Conservation (phyloP, 176 grass and related monocot species). For the Metroxylon sagu region DNA sequence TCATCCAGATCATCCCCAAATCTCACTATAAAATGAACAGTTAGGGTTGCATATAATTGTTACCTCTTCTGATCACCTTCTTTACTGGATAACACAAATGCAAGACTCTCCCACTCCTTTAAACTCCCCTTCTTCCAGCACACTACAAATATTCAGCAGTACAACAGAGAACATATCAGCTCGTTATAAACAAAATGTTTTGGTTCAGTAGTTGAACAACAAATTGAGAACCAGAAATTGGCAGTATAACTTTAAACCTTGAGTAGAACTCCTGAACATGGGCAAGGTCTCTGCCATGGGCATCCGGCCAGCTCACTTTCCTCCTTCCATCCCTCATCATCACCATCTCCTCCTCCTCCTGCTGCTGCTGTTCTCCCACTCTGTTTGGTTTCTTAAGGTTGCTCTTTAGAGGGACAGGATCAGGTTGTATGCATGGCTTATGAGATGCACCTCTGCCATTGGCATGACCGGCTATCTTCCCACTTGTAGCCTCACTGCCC, state of each 20-base stretch:
- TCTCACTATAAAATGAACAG: no score
- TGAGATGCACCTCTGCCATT: neutral
- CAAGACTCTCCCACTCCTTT: slow-evolving; percentile 20
- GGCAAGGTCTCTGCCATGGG: slow-evolving; percentile 34
- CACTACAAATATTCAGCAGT: slow-evolving; percentile 6
- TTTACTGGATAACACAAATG: slow-evolving; percentile 34
- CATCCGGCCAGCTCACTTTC: slow-evolving; percentile 38
- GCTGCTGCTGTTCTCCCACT: slow-evolving; percentile 1
- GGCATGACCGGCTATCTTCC: neutral
- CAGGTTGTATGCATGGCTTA: neutral
- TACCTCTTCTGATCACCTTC: neutral
- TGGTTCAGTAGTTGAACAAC: neutral
- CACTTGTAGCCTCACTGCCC: neutral
- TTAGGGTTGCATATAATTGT: no score
- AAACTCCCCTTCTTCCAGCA: slow-evolving; percentile 16
- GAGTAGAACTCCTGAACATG: slow-evolving; percentile 30
- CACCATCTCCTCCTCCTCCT: neutral
- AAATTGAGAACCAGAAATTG: no score
- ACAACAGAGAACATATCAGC: neutral
- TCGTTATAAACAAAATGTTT: neutral
- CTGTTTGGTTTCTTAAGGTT: slow-evolving; percentile 17
- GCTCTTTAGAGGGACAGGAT: slow-evolving; percentile 11
- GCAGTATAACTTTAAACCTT: slow-evolving; percentile 6
- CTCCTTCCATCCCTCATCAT: slow-evolving; percentile 20
- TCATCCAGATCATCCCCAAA: no score